These are phyloP conservation scores for Prunus campanulata DNA, from an alignment of 306 rosid species.

Conservation along the genomic window DNA sequence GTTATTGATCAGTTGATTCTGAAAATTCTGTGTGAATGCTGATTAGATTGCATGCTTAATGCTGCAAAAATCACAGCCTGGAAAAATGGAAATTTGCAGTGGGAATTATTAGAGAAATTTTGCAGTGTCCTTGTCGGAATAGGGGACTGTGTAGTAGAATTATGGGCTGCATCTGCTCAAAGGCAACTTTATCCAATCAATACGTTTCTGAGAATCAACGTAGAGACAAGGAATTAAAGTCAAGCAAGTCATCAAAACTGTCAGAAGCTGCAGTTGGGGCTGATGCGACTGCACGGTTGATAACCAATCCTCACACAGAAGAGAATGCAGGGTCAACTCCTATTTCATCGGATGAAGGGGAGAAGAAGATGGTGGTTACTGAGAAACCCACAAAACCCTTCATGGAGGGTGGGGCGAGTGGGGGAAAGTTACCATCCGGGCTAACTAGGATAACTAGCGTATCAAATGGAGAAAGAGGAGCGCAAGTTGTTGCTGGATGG, in stretches of 20 bases:
- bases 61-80: neutral
- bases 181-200: conserved; percentile 33
- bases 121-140: conserved; percentile 11
- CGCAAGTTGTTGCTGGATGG: conserved; percentile 79
- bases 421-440: conserved; percentile 22
- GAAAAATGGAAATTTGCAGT: neutral
- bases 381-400: conserved; percentile 27
- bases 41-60: neutral
- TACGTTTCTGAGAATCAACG: conserved; percentile 33
- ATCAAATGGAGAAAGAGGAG: conserved; percentile 58
- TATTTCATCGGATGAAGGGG: conserved; percentile 35
- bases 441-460: conserved; percentile 31
- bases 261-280: conserved; percentile 23
- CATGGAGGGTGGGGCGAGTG: conserved; percentile 19
- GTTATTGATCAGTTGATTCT: neutral
- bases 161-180: conserved; percentile 84
- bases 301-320: conserved; percentile 24
- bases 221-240: conserved; percentile 28
- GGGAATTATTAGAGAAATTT: conserved; percentile 2
- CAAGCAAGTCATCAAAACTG: conserved; percentile 32
- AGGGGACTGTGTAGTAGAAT: conserved; percentile 14
- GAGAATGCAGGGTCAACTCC: conserved; percentile 29
- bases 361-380: conserved; percentile 15
- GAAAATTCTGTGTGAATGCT: neutral
- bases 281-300: conserved; percentile 41